Base-by-base conservation (phyloP, 2,329 filamentous ascomycete genomes). In the Huntiella omanensis region DNA sequence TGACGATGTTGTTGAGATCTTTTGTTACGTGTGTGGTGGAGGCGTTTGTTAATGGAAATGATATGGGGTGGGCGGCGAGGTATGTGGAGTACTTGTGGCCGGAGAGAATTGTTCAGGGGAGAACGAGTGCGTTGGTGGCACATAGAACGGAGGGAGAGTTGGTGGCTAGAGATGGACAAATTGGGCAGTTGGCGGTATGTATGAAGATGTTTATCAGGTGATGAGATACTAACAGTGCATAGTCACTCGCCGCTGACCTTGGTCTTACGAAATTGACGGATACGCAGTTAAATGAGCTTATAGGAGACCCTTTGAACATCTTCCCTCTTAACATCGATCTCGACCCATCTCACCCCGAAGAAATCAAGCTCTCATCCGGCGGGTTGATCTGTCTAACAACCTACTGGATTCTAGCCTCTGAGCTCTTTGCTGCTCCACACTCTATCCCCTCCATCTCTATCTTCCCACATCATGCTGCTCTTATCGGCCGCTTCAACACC, bases 1-100 rank as follows among this genome's bases (percentile, higher is more conserved):
- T 80, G 55, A 66, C 66, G 33, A 74, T 71, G 48, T 64, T 88
- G 12, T 61, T 88, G 17, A 78, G 84, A 55, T 77, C 78, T 1
- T 87, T 91, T 58, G 68, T 84, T n/a, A 84, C 80, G 0, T 81
- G 83, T 56, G 63, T 87, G 13, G 62, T 87, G 8, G 82, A 87
- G 57, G 72, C 79, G 40, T 88, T 84, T 53, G 69, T 83, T 50
- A 75, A 76, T 52, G 64, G 62, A 5, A 71, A 76, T 52, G 64
- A 65, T 17, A 58, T 80, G 58, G 69, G 72, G 40, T 80, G 75
- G 76, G 69, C 75, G 2, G 63, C 71, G 11, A 64, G 83, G 43
- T 59, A 86, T 47, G 67, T 82, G 51, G 83, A 88, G 59, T 76
- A 71, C 49, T 74, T 77, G 52, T 67, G 74, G 45, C 81, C 82